Evolutionary conservation across 1,284 basidiomycete genomes (phyloP).

Genomic region (Sutorius eximius): DNA sequence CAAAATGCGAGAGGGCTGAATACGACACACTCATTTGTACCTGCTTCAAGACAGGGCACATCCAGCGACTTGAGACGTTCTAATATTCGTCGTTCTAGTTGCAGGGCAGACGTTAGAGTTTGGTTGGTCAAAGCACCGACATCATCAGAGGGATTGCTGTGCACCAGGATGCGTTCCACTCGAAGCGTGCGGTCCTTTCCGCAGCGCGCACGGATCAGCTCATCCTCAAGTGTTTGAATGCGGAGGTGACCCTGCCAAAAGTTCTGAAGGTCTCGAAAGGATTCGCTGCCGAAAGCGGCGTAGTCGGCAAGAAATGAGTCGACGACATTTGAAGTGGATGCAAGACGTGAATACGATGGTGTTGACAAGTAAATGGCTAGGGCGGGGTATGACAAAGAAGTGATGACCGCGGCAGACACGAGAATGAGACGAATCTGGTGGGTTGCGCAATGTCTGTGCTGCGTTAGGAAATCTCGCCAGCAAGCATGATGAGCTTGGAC

Average conservation of each 20-base stretch:
- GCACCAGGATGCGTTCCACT: slow-evolving; percentile 75
- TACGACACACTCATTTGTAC: slow-evolving; percentile 56
- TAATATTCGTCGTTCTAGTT: slow-evolving; percentile 60
- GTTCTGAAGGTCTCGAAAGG: slow-evolving; percentile 63
- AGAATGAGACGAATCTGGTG: slow-evolving; percentile 94
- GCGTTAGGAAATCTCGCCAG: slow-evolving; percentile 11
- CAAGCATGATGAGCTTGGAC: slow-evolving; percentile 33
- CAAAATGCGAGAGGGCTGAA: slow-evolving; percentile 76
- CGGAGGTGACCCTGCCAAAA: slow-evolving; percentile 63
- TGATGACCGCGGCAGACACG: slow-evolving; percentile 92
- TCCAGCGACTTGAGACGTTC: slow-evolving; percentile 43
- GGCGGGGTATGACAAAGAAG: slow-evolving; percentile 91
- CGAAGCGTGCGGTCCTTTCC: slow-evolving; percentile 71
- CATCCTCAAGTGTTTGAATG: slow-evolving; percentile 65
- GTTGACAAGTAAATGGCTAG: slow-evolving; percentile 81
- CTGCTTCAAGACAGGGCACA: slow-evolving; percentile 49
- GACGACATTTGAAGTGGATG: slow-evolving; percentile 54
- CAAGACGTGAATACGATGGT: slow-evolving; percentile 60
- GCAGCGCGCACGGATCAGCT: slow-evolving; percentile 71
- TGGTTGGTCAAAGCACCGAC: slow-evolving; percentile 59
- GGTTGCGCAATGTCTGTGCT: slow-evolving; percentile 74
- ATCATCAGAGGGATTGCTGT: slow-evolving; percentile 52
- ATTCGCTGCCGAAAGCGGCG: slow-evolving; percentile 49
- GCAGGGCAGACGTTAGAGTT: slow-evolving; percentile 61
- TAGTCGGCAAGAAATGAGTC: slow-evolving; percentile 59